Conservation (phyloP, 176 grass and related monocot species). For the Carex kokanica region DNA sequence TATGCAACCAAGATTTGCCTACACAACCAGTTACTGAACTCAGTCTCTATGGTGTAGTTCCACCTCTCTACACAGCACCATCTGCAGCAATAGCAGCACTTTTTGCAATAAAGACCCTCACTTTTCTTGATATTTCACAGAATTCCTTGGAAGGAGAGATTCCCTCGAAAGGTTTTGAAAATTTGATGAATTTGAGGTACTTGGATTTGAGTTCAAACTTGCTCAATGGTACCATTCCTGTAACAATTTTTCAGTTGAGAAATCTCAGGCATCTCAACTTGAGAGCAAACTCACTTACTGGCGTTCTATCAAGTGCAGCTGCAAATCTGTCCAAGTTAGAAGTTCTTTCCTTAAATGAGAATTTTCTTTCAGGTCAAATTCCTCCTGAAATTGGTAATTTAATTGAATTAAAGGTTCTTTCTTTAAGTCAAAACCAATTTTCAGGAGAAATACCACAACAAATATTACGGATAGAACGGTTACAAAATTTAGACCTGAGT, state of each 20-base stretch:
- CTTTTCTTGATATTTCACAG: not conserved
- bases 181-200: slow-evolving; percentile 10
- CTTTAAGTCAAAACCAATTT: slow-evolving; percentile 14
- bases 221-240: slow-evolving; percentile 29
- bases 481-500: slow-evolving; percentile 25
- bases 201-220: slow-evolving; percentile 27
- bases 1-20: not conserved
- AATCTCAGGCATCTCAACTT: slow-evolving; percentile 18
- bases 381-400: slow-evolving; percentile 21
- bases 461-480: not conserved
- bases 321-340: slow-evolving; percentile 17
- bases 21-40: slow-evolving; percentile 1
- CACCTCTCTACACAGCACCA: slow-evolving; percentile 1
- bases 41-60: not conserved
- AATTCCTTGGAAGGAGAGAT: slow-evolving; percentile 21
- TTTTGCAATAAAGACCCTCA: not conserved
- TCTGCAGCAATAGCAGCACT: not conserved
- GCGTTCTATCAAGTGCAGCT: not conserved
- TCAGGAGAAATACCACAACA: not conserved
- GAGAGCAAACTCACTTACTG: slow-evolving; percentile 21
- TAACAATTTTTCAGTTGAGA: slow-evolving; percentile 9
- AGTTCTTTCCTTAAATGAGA: not conserved
- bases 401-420: not conserved
- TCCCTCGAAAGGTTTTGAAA: not conserved
- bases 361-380: slow-evolving; percentile 13